Percentiles rank a stretch among this genome's conserved stretches.
Evolutionary conservation across 228 moss, liverwort and hornwort species (phyloP).

Genomic region (Sphagnum fallax): DNA sequence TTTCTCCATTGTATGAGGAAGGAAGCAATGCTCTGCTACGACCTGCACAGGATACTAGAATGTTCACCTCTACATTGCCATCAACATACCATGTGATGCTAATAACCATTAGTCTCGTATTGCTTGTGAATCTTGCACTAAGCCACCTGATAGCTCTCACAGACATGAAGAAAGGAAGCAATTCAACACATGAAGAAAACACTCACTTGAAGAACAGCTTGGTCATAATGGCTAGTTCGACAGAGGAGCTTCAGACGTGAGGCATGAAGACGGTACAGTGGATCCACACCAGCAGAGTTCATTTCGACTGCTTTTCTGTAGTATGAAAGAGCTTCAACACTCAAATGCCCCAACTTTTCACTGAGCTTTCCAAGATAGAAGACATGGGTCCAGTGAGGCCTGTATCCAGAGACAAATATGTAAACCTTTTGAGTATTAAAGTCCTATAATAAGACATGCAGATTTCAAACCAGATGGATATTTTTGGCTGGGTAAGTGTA

Average conservation of each 20-base stretch:
- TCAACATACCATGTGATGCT: no score
- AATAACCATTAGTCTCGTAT: no score
- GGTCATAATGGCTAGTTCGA: constrained; percentile 54
- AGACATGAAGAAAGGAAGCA: background rate
- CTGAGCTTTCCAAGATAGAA: constrained; percentile 89
- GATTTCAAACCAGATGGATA: no score
- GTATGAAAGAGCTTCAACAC: constrained; percentile 55
- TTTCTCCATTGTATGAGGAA: constrained; percentile 52
- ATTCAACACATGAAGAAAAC: constrained; percentile 2
- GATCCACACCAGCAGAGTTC: constrained; percentile 87
- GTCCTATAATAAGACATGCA: no score
- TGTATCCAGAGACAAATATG: constrained; percentile 16
- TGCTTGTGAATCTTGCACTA: no score
- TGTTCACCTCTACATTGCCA: no score
- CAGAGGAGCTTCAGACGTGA: constrained; percentile 92
- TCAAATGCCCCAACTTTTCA: constrained; percentile 69
- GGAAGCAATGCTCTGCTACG: constrained; percentile 62
- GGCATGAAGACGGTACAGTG: constrained; percentile 94
- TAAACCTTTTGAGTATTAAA: no score
- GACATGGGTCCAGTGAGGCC: constrained; percentile 94
- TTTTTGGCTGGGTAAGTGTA: no score
- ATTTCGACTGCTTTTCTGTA: constrained; percentile 84
- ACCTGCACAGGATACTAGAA: constrained; percentile 29
- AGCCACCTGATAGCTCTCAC: no score
- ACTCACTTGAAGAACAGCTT: constrained; percentile 55